Percentiles rank a stretch among this genome's conserved stretches.
Evolutionary conservation across 176 grass and related monocot genomes (phyloP).

Genomic region (Triticum urartu): DNA sequence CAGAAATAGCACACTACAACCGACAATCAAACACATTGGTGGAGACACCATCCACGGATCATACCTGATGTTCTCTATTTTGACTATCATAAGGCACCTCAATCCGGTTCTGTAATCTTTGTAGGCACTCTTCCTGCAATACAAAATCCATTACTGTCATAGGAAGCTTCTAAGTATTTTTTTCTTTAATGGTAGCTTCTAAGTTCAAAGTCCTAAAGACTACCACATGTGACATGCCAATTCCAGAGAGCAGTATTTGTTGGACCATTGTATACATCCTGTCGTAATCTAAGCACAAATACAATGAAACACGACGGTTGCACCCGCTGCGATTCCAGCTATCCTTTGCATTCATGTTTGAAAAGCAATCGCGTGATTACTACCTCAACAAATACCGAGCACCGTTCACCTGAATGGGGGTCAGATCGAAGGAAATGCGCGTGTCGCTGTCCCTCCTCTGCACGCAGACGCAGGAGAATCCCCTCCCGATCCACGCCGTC

Average conservation of each 20-base stretch:
- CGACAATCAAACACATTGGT: background rate
- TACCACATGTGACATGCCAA: background rate
- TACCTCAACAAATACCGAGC: background rate
- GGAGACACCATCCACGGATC: background rate
- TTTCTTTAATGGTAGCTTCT: no score
- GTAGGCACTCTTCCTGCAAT: slow-evolving; percentile 67
- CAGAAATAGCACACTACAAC: background rate
- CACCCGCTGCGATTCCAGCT: background rate
- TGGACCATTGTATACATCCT: background rate
- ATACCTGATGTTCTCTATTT: slow-evolving; percentile 69
- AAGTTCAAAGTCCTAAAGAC: background rate
- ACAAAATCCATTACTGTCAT: background rate
- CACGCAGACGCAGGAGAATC: slow-evolving; percentile 91
- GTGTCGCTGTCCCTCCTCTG: slow-evolving; percentile 82
- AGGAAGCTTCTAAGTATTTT: background rate
- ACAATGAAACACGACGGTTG: background rate
- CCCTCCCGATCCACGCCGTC: slow-evolving; percentile 93
- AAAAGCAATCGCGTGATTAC: background rate
- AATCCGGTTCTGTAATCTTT: slow-evolving; percentile 68
- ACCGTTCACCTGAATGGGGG: slow-evolving; percentile 10
- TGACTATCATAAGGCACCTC: slow-evolving; percentile 59
- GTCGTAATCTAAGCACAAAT: background rate
- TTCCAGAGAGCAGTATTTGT: background rate
- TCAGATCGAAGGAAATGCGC: slow-evolving; percentile 74
- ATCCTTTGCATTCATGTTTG: background rate